Evolutionary conservation across 306 rosid genomes (phyloP).

Genomic region (Lagenaria siceraria): DNA sequence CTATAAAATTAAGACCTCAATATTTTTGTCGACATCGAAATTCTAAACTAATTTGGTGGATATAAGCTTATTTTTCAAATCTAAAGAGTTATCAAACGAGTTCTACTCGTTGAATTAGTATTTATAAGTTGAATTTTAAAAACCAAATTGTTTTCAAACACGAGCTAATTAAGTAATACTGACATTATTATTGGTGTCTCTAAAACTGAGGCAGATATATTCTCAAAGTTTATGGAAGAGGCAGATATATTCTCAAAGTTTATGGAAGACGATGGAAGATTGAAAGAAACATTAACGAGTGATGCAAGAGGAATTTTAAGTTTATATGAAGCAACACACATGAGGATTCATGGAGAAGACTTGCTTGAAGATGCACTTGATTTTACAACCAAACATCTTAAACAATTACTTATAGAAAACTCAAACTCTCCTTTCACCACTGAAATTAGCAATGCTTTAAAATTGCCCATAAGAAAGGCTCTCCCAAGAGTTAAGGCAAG

Average conservation of each 20-base stretch:
- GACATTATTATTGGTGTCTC: neutral
- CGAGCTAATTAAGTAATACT: no score
- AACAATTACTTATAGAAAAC: neutral
- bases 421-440: neutral
- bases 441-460: constrained; percentile 12
- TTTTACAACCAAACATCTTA: constrained; percentile 13
- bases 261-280: constrained; percentile 15
- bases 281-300: neutral
- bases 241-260: constrained; percentile 27
- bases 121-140: no score
- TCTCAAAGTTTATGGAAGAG: constrained; percentile 26
- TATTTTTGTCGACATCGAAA: no score
- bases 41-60: no score
- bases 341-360: constrained; percentile 27
- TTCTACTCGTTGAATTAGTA: no score
- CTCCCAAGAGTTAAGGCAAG: constrained; percentile 26
- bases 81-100: no score
- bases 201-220: constrained; percentile 12
- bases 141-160: no score
- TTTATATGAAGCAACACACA: constrained; percentile 35
- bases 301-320: constrained; percentile 26
- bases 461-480: constrained; percentile 16
- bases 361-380: constrained; percentile 31
- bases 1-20: no score
- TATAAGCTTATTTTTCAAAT: no score